Evolutionary conservation across 495 filamentous ascomycete species (phyloP).

Genomic region (Penicillium cinerascens): DNA sequence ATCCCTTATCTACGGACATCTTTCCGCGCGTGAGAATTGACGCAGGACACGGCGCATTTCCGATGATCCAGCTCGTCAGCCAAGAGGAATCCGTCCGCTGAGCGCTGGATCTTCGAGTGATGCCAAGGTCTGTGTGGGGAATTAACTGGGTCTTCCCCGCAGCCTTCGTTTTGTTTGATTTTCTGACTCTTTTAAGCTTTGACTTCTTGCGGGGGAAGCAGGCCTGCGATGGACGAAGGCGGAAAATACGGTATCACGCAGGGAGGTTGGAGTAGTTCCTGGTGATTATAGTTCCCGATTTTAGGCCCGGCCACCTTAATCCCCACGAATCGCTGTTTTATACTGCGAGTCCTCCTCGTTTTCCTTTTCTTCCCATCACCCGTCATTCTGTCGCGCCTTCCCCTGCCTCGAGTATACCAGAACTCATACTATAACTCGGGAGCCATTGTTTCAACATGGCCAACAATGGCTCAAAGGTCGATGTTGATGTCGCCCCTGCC

Average conservation of each 20-base stretch:
- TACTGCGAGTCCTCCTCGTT: not conserved
- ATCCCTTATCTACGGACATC: not conserved
- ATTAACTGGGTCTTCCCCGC: slow-evolving; percentile 16
- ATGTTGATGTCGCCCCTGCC: slow-evolving; percentile 21
- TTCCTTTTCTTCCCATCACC: not conserved
- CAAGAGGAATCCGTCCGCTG: slow-evolving; percentile 11
- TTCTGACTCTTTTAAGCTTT: slow-evolving; percentile 3
- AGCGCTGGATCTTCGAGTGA: not conserved
- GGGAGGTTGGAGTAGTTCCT: not conserved
- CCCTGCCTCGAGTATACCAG: not conserved
- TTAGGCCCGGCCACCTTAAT: not conserved
- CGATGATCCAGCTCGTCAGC: slow-evolving; percentile 8
- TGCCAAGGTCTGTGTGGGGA: too few relatives aligned
- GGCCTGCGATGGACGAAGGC: not conserved
- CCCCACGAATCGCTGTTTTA: not conserved
- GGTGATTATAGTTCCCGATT: not conserved
- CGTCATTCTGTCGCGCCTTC: not conserved
- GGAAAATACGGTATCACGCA: not conserved
- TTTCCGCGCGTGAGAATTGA: not conserved
- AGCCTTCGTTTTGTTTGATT: not conserved
- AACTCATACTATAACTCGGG: not conserved
- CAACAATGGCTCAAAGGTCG: slow-evolving; percentile 15
- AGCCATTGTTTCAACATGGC: slow-evolving; percentile 7
- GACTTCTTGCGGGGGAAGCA: slow-evolving; percentile 8
- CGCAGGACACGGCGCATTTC: not conserved